Conservation (phyloP, 345 rosid genomes). For the Populus nigra region DNA sequence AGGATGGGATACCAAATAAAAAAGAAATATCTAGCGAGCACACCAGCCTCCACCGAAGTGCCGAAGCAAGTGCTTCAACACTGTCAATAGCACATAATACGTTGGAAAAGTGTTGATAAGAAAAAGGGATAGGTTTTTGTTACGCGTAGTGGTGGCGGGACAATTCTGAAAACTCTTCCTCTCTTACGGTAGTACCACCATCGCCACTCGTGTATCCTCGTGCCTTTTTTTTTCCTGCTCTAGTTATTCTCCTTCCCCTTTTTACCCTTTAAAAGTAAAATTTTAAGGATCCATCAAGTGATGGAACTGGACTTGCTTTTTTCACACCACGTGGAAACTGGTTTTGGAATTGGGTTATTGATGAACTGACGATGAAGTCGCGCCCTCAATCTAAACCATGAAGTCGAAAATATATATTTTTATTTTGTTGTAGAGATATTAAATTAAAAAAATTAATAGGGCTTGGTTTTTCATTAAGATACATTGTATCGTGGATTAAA, state of each 20-base stretch:
- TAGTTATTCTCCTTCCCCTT: background rate
- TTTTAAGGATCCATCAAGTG: background rate
- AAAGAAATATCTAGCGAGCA: conserved; percentile 11
- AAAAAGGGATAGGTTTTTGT: background rate
- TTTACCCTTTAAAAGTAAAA: too few relatives aligned
- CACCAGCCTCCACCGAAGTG: conserved; percentile 9
- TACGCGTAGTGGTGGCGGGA: conserved; percentile 23
- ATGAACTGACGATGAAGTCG: too few relatives aligned
- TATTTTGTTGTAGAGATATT: too few relatives aligned
- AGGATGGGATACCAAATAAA: background rate
- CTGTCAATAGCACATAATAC: background rate
- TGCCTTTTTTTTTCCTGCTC: background rate
- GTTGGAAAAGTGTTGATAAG: conserved; percentile 1
- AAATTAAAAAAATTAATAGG: too few relatives aligned
- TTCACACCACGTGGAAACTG: background rate
- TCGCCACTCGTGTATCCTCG: conserved; percentile 6
- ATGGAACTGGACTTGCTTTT: background rate
- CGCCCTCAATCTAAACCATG: too few relatives aligned
- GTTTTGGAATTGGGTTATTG: too few relatives aligned
- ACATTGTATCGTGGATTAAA: too few relatives aligned
- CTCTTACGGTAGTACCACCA: background rate
- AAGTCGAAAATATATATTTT: too few relatives aligned
- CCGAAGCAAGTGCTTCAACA: conserved; percentile 16
- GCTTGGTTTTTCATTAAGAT: too few relatives aligned
- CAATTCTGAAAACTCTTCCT: conserved; percentile 22